phyloP scores from a whole-genome alignment of 148 eudicot species.

The Salicornia ramosissima region DNA sequence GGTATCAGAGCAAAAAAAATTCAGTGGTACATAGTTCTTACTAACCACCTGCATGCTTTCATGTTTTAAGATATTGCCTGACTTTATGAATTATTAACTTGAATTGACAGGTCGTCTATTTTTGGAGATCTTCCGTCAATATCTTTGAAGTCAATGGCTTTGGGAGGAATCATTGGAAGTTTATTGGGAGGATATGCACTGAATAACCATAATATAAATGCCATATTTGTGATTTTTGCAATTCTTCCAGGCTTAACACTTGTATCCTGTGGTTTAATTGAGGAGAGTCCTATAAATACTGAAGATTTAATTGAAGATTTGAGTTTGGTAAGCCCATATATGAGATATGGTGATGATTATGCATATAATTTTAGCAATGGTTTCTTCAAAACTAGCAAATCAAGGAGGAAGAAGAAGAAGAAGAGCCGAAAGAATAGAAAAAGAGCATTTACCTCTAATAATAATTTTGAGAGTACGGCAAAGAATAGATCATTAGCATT shows the following conservation, averaged over 20 bases:
- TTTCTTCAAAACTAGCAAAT: conserved; percentile 36
- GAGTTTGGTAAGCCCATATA: conserved; percentile 28
- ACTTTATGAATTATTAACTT: conserved; percentile 16
- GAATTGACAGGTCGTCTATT: conserved; percentile 74
- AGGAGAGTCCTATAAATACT: conserved; percentile 41
- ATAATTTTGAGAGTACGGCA: conserved; percentile 26
- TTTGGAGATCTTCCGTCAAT: conserved; percentile 96
- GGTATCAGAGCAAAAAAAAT: too few species aligned
- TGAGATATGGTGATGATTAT: conserved; percentile 31
- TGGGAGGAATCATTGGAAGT: conserved; percentile 91
- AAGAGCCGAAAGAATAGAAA: conserved; percentile 43
- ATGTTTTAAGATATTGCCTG: not conserved
- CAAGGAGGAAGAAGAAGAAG: conserved; percentile 63
- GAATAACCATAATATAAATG: conserved; percentile 47
- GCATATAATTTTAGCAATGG: conserved; percentile 30
- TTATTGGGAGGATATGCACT: conserved; percentile 84
- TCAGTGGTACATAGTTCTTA: too few species aligned
- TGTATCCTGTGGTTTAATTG: conserved; percentile 71
- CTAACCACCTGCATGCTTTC: not conserved
- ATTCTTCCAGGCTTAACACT: conserved; percentile 73
- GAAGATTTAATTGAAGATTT: conserved; percentile 30
- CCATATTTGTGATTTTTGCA: conserved; percentile 70
- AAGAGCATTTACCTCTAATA: conserved; percentile 23
- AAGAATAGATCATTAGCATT: conserved; percentile 38
- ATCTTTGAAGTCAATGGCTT: conserved; percentile 93